A percentile compares a stretch with the other conserved stretches of the same genome.
Conservation (phyloP, 345 rosid genomes). For the Erodium maritimum region DNA sequence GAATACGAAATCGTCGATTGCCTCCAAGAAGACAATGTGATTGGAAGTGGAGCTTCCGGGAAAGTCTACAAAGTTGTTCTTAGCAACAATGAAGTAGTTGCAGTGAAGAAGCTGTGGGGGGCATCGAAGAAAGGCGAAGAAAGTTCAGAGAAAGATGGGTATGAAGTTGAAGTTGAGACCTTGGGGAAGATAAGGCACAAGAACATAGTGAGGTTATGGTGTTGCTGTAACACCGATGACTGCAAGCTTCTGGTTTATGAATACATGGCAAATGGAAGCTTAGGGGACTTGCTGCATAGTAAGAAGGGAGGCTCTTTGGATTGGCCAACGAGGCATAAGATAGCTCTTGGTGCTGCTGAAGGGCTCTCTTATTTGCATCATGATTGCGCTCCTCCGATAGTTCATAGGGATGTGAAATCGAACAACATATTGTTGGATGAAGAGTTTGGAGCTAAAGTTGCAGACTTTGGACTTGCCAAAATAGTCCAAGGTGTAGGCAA, state of each 20-base stretch:
- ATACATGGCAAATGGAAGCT: slow-evolving; percentile 87
- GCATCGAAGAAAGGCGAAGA: slow-evolving; percentile 23
- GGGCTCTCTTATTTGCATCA: slow-evolving; percentile 88
- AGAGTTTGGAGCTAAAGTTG: slow-evolving; percentile 66
- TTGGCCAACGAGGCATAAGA: slow-evolving; percentile 62
- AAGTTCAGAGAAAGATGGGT: slow-evolving; percentile 34
- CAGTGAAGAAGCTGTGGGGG: slow-evolving; percentile 65
- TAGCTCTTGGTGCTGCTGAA: slow-evolving; percentile 77
- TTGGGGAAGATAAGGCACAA: slow-evolving; percentile 87
- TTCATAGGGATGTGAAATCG: slow-evolving; percentile 87
- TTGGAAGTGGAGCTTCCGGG: slow-evolving; percentile 78
- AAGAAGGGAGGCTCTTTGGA: slow-evolving; percentile 43
- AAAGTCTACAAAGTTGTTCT: slow-evolving; percentile 73
- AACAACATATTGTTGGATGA: slow-evolving; percentile 69
- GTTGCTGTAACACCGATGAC: slow-evolving; percentile 52
- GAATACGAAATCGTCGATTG: slow-evolving; percentile 48
- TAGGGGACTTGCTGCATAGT: slow-evolving; percentile 54
- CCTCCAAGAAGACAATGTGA: slow-evolving; percentile 57
- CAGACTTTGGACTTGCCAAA: slow-evolving; percentile 90
- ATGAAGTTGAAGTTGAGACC: slow-evolving; percentile 63
- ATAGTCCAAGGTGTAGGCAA: slow-evolving; percentile 32
- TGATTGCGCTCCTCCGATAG: slow-evolving; percentile 83
- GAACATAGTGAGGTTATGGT: slow-evolving; percentile 77
- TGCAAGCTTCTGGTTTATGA: slow-evolving; percentile 76
- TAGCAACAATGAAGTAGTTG: slow-evolving; percentile 56